Percentiles rank a stretch among this genome's conserved stretches.
phyloP scores from a whole-genome alignment of 2,329 filamentous ascomycete species.

The Blumeria hordei region DNA sequence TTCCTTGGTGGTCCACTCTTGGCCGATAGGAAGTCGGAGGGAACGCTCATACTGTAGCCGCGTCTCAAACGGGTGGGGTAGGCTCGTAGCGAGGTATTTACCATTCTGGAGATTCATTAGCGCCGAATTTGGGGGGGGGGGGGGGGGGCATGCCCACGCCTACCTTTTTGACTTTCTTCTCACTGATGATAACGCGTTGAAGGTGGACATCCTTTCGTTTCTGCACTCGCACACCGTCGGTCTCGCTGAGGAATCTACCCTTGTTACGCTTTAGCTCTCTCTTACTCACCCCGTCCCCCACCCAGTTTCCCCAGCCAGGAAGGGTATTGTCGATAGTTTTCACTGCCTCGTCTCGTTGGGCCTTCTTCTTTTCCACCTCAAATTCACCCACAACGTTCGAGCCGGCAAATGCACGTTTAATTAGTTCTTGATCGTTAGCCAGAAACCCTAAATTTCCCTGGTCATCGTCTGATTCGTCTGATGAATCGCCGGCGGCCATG shows the following conservation, averaged over 20 bases:
- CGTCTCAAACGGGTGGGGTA: conserved; percentile 81
- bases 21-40: conserved; percentile 65
- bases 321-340: conserved; percentile 65
- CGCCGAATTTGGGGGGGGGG: neutral
- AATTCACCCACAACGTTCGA: conserved; percentile 68
- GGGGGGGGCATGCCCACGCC: conserved; percentile 6
- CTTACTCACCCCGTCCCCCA: conserved; percentile 57
- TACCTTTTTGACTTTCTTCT: conserved; percentile 76
- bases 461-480: conserved; percentile 13
- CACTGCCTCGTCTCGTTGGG: conserved; percentile 54
- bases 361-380: conserved; percentile 49
- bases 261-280: conserved; percentile 39
- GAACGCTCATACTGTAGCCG: conserved; percentile 75
- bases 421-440: conserved; percentile 39
- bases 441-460: conserved; percentile 27
- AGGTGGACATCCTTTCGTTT: conserved; percentile 65
- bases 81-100: conserved; percentile 60
- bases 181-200: conserved; percentile 70
- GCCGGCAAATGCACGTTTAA: conserved; percentile 68
- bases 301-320: conserved; percentile 86
- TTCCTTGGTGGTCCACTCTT: conserved; percentile 92
- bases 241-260: conserved; percentile 35
- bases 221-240: conserved; percentile 49
- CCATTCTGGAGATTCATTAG: conserved; percentile 32
- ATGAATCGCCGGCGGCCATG: conserved; percentile 7